Conservation (phyloP, 169 alveolate species). For the Eimeria acervulina region DNA sequence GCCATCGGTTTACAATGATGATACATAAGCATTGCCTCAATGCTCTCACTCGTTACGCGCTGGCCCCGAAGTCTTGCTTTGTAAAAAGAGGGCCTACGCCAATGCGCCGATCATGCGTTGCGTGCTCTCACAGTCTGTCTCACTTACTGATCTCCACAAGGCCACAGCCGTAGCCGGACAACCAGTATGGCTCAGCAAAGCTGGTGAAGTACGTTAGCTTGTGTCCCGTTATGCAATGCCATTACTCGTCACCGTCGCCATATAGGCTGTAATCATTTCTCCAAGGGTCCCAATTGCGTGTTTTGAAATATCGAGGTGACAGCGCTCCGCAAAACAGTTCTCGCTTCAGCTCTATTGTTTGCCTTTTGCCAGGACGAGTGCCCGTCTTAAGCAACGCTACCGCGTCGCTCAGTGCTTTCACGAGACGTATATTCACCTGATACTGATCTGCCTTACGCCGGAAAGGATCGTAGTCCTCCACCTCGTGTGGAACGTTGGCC, state of each 20-base stretch:
- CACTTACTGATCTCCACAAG: background rate
- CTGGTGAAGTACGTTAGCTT: background rate
- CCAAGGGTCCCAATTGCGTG: background rate
- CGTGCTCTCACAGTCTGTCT: background rate
- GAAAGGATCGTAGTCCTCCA: background rate
- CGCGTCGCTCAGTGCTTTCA: background rate
- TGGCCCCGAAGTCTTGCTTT: too few relatives aligned
- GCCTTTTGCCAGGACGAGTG: background rate
- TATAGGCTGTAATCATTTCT: background rate
- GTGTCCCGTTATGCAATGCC: background rate
- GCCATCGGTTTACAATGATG: background rate
- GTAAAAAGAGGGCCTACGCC: background rate
- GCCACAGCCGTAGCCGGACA: background rate
- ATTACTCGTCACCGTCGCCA: background rate
- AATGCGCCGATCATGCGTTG: background rate
- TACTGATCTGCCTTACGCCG: background rate
- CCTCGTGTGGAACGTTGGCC: background rate
- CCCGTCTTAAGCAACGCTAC: background rate
- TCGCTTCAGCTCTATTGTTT: slow-evolving; percentile 23
- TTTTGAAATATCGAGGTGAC: background rate
- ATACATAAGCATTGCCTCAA: background rate
- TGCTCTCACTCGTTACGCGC: background rate
- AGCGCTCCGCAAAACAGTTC: background rate
- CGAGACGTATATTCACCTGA: background rate
- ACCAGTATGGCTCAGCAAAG: background rate